These are phyloP conservation scores for Naumovozyma baii DNA, from an alignment of 805 yeast species.

Conservation along the genomic window DNA sequence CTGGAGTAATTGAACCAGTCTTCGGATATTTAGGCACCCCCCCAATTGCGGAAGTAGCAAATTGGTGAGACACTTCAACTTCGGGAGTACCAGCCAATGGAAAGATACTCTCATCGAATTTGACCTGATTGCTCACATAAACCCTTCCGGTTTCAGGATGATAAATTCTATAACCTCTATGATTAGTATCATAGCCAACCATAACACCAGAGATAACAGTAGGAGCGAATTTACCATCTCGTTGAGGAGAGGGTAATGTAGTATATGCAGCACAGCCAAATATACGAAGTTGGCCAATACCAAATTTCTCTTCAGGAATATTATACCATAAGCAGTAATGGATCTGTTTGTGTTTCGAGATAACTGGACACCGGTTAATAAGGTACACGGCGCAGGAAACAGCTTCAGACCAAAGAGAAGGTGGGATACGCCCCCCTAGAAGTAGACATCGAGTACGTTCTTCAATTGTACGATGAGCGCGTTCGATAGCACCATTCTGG, in stretches of 20 bases:
- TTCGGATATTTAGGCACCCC: conserved; percentile 1
- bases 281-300: conserved; percentile 1
- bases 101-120: conserved; percentile 6
- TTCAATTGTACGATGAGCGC: conserved; percentile 9
- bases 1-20: conserved; percentile 1
- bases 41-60: conserved; percentile 1
- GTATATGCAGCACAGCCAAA: conserved; percentile 13
- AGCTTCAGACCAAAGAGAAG: conserved; percentile 13
- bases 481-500: conserved; percentile 13
- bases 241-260: conserved; percentile 1
- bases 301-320: background rate
- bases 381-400: conserved; percentile 6
- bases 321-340: conserved; percentile 4
- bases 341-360: background rate
- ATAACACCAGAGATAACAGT: conserved; percentile 2
- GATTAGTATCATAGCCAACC: conserved; percentile 3
- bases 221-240: conserved; percentile 4
- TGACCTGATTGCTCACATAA: conserved; percentile 3
- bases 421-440: conserved; percentile 7
- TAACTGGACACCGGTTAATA: conserved; percentile 6
- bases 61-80: conserved; percentile 1
- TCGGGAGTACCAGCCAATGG: background rate
- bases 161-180: conserved; percentile 5
- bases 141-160: background rate
- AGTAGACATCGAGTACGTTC: conserved; percentile 5